Evolutionary conservation across 257 asterid species (phyloP).

Genomic region (Henckelia pumila): DNA sequence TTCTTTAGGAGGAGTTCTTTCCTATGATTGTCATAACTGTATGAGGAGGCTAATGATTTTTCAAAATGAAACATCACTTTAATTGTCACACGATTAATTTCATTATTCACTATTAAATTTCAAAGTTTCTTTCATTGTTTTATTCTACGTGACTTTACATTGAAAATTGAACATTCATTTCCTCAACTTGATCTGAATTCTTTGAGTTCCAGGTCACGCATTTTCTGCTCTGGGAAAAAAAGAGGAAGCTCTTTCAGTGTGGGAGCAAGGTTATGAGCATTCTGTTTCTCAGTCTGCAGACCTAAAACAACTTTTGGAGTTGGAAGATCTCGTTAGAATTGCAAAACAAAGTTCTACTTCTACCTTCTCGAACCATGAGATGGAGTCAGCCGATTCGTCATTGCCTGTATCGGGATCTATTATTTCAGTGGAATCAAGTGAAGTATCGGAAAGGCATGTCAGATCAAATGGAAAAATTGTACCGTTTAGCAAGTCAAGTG

Average conservation of each 20-base stretch:
- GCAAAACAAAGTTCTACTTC: constrained; percentile 48
- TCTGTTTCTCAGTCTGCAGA: constrained; percentile 81
- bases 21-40: constrained; percentile 10
- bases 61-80: constrained; percentile 15
- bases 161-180: constrained; percentile 8
- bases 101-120: constrained; percentile 10
- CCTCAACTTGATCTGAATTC: constrained; percentile 31
- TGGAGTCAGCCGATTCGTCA: constrained; percentile 44
- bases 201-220: constrained; percentile 65
- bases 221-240: constrained; percentile 82
- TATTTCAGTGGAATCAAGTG: constrained; percentile 42
- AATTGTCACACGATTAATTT: constrained; percentile 13
- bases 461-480: constrained; percentile 45
- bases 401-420: constrained; percentile 37
- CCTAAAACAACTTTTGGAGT: constrained; percentile 79
- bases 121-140: constrained; percentile 5
- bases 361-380: constrained; percentile 28
- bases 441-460: constrained; percentile 33
- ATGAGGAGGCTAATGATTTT: constrained; percentile 18
- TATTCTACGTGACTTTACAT: constrained; percentile 10
- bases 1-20: constrained; percentile 18
- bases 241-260: constrained; percentile 75
- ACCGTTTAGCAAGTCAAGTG: constrained; percentile 34
- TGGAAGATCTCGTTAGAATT: constrained; percentile 65
- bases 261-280: constrained; percentile 83